phyloP scores from a whole-genome alignment of 2,329 filamentous ascomycete species.

The Pseudogymnoascus sp. region DNA sequence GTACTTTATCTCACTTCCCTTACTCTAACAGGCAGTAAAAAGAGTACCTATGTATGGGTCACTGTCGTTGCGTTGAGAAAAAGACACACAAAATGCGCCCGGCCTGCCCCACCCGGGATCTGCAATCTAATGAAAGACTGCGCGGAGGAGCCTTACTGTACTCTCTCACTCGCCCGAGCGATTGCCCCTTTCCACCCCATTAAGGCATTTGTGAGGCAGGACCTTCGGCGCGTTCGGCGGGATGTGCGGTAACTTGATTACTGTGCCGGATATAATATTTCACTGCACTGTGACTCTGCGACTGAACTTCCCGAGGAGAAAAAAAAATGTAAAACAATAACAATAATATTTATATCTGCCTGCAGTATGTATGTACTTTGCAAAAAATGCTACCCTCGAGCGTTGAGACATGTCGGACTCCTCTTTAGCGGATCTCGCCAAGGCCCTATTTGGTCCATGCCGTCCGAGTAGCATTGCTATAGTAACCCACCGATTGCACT shows the following conservation, averaged over 20 bases:
- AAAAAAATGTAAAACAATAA: conserved; percentile 2
- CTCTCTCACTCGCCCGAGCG: conserved; percentile 6
- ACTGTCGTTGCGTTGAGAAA: conserved; percentile 4
- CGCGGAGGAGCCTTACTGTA: conserved; percentile 5
- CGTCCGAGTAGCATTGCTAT: conserved; percentile 1
- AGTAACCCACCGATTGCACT: not conserved
- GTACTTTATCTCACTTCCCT: not conserved
- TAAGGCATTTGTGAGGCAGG: not conserved
- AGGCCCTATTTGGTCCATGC: conserved; percentile 1
- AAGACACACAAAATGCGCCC: not conserved
- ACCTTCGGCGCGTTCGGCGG: not conserved
- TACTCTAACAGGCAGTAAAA: not conserved
- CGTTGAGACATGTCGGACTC: not conserved
- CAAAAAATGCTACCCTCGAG: not conserved
- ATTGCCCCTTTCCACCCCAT: not conserved
- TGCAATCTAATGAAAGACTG: conserved; percentile 1
- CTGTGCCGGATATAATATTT: not conserved
- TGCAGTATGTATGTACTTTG: not conserved
- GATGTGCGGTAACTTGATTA: not conserved
- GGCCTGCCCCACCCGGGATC: not conserved
- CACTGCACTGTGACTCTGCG: not conserved
- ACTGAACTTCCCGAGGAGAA: not conserved
- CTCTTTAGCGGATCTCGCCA: not conserved
- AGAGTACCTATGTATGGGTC: not conserved
- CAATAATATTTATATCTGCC: conserved; percentile 5